phyloP scores from a whole-genome alignment of 805 yeast genomes.

The Aciculoconidium aculeatum region DNA sequence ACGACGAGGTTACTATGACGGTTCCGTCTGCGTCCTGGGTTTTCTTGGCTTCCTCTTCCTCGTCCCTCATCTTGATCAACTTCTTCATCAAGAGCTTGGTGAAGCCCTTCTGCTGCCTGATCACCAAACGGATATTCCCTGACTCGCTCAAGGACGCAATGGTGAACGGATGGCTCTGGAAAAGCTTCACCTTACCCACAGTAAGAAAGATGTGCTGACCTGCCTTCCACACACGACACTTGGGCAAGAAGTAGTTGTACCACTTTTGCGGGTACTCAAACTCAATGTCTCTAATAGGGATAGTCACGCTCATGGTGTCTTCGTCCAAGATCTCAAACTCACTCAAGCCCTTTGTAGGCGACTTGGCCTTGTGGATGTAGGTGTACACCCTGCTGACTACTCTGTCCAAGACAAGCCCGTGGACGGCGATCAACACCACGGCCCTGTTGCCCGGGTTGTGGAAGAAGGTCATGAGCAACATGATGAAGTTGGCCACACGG shows the following conservation, averaged over 20 bases:
- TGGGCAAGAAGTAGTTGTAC: conserved; percentile 27
- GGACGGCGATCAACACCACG: conserved; percentile 36
- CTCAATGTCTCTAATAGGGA: conserved; percentile 25
- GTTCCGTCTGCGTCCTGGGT: neutral
- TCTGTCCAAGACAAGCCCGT: conserved; percentile 37
- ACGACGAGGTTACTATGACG: neutral
- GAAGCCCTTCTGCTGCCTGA: conserved; percentile 38
- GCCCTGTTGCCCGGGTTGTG: conserved; percentile 33
- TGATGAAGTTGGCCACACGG: conserved; percentile 33
- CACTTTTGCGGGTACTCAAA: conserved; percentile 15
- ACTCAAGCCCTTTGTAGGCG: conserved; percentile 36
- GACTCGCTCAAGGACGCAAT: conserved; percentile 34
- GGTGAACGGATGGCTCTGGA: conserved; percentile 46
- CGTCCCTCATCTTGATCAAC: conserved; percentile 15
- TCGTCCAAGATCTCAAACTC: conserved; percentile 36
- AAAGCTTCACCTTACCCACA: conserved; percentile 29
- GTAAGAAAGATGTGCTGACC: conserved; percentile 44
- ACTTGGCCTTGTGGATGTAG: conserved; percentile 24
- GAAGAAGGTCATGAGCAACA: conserved; percentile 37
- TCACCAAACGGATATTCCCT: conserved; percentile 35
- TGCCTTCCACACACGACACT: conserved; percentile 39
- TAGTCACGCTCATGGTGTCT: conserved; percentile 31
- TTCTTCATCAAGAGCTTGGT: conserved; percentile 30
- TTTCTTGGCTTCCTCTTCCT: conserved; percentile 10
- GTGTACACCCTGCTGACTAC: conserved; percentile 24